Evolutionary conservation across 2,329 filamentous ascomycete species (phyloP).

Genomic region (Teratosphaeria nubilosa): DNA sequence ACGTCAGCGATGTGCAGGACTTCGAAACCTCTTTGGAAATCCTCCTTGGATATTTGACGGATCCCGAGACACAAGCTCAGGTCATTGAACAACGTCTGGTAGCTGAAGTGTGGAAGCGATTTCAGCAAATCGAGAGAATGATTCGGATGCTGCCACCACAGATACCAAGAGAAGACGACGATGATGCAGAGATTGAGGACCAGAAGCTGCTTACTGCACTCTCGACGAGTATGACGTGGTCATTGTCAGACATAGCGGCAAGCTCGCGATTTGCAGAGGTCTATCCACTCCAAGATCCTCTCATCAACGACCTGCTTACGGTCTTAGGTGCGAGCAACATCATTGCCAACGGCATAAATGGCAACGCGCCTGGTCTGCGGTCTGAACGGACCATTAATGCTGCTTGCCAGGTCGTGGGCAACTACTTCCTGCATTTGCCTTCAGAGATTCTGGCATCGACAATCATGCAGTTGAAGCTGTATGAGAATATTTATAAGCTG

Average conservation of each 20-base stretch:
- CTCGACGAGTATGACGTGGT: slow-evolving; percentile 20
- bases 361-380: not conserved
- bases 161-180: not conserved
- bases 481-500: slow-evolving; percentile 3
- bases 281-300: slow-evolving; percentile 5
- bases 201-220: slow-evolving; percentile 15
- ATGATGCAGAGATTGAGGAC: slow-evolving; percentile 2
- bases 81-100: slow-evolving; percentile 8
- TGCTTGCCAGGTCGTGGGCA: slow-evolving; percentile 21
- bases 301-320: slow-evolving; percentile 3
- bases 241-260: slow-evolving; percentile 22
- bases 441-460: slow-evolving; percentile 4
- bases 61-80: slow-evolving; percentile 14
- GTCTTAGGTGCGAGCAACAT: not conserved
- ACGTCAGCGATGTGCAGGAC: slow-evolving; percentile 10
- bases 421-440: slow-evolving; percentile 14
- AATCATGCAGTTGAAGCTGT: slow-evolving; percentile 3
- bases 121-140: slow-evolving; percentile 6
- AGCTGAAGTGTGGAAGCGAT: slow-evolving; percentile 12
- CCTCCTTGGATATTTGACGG: slow-evolving; percentile 15
- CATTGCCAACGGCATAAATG: not conserved
- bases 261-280: slow-evolving; percentile 8
- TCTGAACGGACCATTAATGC: slow-evolving; percentile 4
- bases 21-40: slow-evolving; percentile 16
- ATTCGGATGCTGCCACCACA: not conserved